Conservation (phyloP, 257 asterid species). For the Pogostemon cablin region DNA sequence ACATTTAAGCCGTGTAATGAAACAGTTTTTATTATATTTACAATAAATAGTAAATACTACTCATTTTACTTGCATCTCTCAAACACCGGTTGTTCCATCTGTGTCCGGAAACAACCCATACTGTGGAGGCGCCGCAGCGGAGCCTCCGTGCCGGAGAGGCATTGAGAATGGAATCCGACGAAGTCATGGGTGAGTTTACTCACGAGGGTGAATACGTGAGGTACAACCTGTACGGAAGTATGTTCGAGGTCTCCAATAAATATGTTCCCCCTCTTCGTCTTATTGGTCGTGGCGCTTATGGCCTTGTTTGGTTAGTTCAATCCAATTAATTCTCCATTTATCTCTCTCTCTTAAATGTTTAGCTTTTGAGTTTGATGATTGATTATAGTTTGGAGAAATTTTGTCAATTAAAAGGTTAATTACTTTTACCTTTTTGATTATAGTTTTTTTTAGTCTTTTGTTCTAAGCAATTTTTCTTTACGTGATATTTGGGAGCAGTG, state of each 20-base stretch:
- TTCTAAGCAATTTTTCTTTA: too few relatives aligned
- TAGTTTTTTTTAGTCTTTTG: too few relatives aligned
- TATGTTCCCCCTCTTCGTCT: conserved; percentile 32
- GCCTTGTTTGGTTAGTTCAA: conserved; percentile 28
- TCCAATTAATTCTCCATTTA: neutral
- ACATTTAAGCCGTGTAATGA: too few relatives aligned
- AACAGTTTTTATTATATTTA: too few relatives aligned
- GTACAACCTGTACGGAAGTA: conserved; percentile 20
- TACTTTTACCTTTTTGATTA: too few relatives aligned
- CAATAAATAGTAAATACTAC: too few relatives aligned
- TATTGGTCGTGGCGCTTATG: conserved; percentile 31
- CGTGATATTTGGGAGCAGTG: too few relatives aligned
- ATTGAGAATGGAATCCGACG: neutral
- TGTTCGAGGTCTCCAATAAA: conserved; percentile 19
- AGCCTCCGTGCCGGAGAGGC: neutral
- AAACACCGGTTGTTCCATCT: too few relatives aligned
- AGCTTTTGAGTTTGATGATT: neutral
- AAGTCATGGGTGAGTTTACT: neutral
- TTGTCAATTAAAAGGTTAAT: too few relatives aligned
- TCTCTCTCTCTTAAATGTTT: neutral
- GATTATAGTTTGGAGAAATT: neutral
- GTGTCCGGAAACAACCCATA: neutral
- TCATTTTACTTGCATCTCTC: too few relatives aligned
- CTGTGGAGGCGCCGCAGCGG: neutral
- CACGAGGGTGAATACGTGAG: neutral